Conservation (phyloP, 2,329 filamentous ascomycete genomes). For the Mollisiaceae sp. region DNA sequence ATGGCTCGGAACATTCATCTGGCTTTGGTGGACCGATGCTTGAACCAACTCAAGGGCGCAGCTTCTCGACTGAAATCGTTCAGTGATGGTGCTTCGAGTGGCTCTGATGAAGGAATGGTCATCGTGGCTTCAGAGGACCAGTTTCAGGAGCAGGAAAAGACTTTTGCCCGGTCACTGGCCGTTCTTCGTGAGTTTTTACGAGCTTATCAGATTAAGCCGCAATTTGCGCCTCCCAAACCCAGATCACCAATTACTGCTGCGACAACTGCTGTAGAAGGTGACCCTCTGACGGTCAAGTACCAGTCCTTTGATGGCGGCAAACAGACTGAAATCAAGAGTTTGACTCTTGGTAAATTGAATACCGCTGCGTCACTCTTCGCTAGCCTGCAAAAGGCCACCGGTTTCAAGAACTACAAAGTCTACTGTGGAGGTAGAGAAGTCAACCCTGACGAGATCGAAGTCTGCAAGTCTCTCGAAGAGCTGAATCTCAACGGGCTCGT, state of each 20-base stretch:
- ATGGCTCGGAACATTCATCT: slow-evolving; percentile 66
- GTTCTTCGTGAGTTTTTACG: slow-evolving; percentile 71
- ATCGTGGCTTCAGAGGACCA: slow-evolving; percentile 55
- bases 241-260: slow-evolving; percentile 55
- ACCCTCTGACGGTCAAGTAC: slow-evolving; percentile 71
- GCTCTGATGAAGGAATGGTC: slow-evolving; percentile 59
- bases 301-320: slow-evolving; percentile 71
- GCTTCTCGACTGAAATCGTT: slow-evolving; percentile 61
- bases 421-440: slow-evolving; percentile 74
- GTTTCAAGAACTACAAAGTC: slow-evolving; percentile 76
- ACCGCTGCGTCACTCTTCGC: slow-evolving; percentile 73
- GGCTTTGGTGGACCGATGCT: slow-evolving; percentile 73
- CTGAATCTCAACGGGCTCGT: slow-evolving; percentile 70
- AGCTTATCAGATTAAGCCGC: slow-evolving; percentile 65
- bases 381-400: slow-evolving; percentile 69
- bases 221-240: slow-evolving; percentile 63
- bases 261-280: slow-evolving; percentile 62
- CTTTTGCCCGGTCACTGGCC: slow-evolving; percentile 71
- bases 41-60: slow-evolving; percentile 70
- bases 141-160: slow-evolving; percentile 59
- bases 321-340: slow-evolving; percentile 63
- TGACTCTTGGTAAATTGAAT: slow-evolving; percentile 72
- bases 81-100: slow-evolving; percentile 48
- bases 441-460: slow-evolving; percentile 62
- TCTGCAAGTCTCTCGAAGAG: slow-evolving; percentile 69